phyloP scores from a whole-genome alignment of 2,329 filamentous ascomycete genomes.

The Aschersonia sp. region DNA sequence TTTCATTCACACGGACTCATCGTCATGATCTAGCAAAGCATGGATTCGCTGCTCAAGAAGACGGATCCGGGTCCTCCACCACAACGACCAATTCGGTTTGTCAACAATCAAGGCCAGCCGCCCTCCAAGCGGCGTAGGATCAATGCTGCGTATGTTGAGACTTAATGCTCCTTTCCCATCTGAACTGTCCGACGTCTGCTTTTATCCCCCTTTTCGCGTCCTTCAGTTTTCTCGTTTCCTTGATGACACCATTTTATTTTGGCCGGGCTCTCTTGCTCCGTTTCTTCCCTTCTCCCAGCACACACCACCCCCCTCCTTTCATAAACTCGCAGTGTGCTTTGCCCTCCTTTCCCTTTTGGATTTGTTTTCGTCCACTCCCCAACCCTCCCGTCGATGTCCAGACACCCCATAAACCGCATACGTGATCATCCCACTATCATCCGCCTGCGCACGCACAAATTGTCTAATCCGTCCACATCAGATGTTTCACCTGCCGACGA shows the following conservation, averaged over 20 bases:
- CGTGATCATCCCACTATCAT: no score
- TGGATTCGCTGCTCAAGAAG: conserved; percentile 31
- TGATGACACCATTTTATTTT: no score
- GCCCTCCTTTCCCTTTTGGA: not conserved
- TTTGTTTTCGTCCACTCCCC: no score
- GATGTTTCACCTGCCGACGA: conserved; percentile 60
- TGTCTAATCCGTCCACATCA: conserved; percentile 13
- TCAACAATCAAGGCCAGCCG: conserved; percentile 69
- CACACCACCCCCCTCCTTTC: no score
- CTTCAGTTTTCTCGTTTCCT: not conserved
- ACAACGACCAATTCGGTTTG: conserved; percentile 56
- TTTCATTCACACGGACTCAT: conserved; percentile 1
- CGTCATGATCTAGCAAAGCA: conserved; percentile 23
- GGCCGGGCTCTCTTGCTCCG: no score
- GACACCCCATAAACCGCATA: no score
- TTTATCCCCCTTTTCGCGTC: not conserved
- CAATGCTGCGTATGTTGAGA: conserved; percentile 53
- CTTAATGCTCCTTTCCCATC: not conserved
- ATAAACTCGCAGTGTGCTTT: no score
- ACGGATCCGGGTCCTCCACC: conserved; percentile 24
- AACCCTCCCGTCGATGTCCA: no score
- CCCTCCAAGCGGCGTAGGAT: conserved; percentile 67
- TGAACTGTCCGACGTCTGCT: not conserved
- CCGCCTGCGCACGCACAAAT: not conserved
- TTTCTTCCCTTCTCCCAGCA: no score